A percentile compares a stretch with the other conserved stretches of the same genome.
phyloP scores from a whole-genome alignment of 306 rosid species.

The Abrus pulchellus region DNA sequence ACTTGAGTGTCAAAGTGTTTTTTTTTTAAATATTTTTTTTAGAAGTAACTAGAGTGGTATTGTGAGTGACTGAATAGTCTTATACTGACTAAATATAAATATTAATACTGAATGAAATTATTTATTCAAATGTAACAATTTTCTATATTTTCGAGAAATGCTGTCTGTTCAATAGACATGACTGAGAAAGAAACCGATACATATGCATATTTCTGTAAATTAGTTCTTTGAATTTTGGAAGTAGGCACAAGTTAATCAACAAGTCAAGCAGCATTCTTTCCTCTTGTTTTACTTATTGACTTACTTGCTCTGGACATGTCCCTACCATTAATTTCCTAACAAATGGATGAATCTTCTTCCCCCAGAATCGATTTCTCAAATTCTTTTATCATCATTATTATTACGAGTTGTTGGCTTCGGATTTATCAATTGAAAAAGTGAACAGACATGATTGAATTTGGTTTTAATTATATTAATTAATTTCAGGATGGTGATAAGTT shows the following conservation, averaged over 20 bases:
- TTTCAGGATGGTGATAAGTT: slow-evolving; percentile 17
- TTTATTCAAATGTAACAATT: not conserved
- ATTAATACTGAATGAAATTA: too few relatives aligned
- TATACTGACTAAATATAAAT: too few relatives aligned
- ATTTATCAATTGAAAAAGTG: slow-evolving; percentile 6
- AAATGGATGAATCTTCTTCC: not conserved
- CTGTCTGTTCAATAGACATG: not conserved
- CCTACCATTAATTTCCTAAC: slow-evolving; percentile 28
- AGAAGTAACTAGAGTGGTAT: too few relatives aligned
- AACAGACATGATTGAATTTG: slow-evolving; percentile 7
- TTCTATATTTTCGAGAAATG: not conserved
- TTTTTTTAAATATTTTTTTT: too few relatives aligned
- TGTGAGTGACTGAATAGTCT: too few relatives aligned
- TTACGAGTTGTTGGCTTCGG: not conserved
- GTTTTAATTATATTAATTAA: slow-evolving; percentile 19
- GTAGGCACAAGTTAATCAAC: slow-evolving; percentile 6
- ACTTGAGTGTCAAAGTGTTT: too few relatives aligned
- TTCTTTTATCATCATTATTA: not conserved
- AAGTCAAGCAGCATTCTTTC: not conserved
- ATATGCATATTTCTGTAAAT: not conserved
- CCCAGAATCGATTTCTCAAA: not conserved
- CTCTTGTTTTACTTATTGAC: not conserved
- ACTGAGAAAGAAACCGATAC: slow-evolving; percentile 3
- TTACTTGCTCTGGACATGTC: slow-evolving; percentile 20
- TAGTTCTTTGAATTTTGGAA: not conserved